phyloP scores from a whole-genome alignment of 768 basidiomycete genomes.

The Trametes elegans region DNA sequence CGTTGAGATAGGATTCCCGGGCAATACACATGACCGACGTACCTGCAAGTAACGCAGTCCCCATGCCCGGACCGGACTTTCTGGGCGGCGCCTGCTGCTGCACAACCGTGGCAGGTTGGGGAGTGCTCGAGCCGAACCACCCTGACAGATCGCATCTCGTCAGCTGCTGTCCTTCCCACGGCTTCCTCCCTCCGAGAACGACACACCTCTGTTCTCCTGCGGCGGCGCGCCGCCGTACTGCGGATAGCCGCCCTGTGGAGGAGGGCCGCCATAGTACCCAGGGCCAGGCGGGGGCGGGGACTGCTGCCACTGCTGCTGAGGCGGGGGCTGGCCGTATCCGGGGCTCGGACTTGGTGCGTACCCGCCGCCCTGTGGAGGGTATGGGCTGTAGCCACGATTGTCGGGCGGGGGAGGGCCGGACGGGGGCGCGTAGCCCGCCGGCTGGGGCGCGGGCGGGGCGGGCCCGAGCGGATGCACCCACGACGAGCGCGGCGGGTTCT shows the following conservation, averaged over 20 bases:
- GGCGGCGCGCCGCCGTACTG: conserved; percentile 29
- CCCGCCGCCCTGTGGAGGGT: conserved; percentile 25
- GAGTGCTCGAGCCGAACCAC: conserved; percentile 34
- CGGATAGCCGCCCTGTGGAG: conserved; percentile 26
- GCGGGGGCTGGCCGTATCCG: conserved; percentile 17
- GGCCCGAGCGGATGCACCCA: conserved; percentile 74
- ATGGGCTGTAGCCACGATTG: conserved; percentile 31
- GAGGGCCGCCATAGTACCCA: conserved; percentile 26
- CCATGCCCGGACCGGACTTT: conserved; percentile 51
- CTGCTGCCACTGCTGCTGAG: conserved; percentile 27
- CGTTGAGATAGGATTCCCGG: too few relatives aligned
- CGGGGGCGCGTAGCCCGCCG: conserved; percentile 32
- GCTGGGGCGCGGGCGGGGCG: conserved; percentile 33
- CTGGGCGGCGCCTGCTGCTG: conserved; percentile 40
- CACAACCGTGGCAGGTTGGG: conserved; percentile 23
- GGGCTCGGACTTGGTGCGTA: too few relatives aligned
- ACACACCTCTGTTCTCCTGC: conserved; percentile 23
- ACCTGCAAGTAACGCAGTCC: conserved; percentile 48
- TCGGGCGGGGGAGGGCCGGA: conserved; percentile 45
- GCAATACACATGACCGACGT: too few relatives aligned
- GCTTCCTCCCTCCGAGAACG: conserved; percentile 14
- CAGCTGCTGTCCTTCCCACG: conserved; percentile 1
- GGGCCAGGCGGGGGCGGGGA: conserved; percentile 17
- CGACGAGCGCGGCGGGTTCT: conserved; percentile 58
- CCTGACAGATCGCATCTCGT: conserved; percentile 23